Evolutionary conservation across 768 basidiomycete species (phyloP), one percentile per base, ranked within the genome.

Genomic region (Boletus speciosus): DNA sequence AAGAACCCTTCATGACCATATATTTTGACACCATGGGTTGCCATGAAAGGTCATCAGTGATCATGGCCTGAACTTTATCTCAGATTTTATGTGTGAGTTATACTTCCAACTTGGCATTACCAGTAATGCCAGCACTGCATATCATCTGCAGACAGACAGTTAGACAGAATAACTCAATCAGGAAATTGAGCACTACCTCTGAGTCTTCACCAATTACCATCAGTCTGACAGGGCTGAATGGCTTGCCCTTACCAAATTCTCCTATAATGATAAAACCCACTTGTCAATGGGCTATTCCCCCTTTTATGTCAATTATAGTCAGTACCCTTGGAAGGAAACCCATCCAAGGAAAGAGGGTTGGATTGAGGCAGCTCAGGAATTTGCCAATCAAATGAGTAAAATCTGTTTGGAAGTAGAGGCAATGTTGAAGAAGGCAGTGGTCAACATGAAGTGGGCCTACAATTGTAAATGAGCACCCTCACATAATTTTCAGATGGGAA

Each of bases 81-180:
- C 15, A 0, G 35, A 15, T 2, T 70, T 76, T 59, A 75, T 69
- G 58, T n/a, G 32, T 8, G 66, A 68, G 0, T 51, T 79, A 0
- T 64, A 66, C 7, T 5, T 10, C 0, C 48, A 41, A 8, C 66
- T 78, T 0, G 67, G 71, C 0, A 74, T 79, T 39, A 46, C 71
- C 14, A 46, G 48, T 2, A 69, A 67, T 34, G 56, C 71, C 0
- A 71, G 68, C 7, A 79, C 77, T 0, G 77, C 76, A 0, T 79
- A 72, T 46, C 78, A 78, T 50, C 79, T 78, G 0, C 70, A 76
- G 47, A 71, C 71, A 2, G 71, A 77, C 50, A 74, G 78, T 0
- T 73, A 76, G 40, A 75, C 74, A 0, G 76, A 80, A 50, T 52
- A 66, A 1, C 57, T 71, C 10, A 77, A 79, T 52, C 74, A 76